Conservation (phyloP, 345 rosid genomes). For the Cardamine resedifolia region DNA sequence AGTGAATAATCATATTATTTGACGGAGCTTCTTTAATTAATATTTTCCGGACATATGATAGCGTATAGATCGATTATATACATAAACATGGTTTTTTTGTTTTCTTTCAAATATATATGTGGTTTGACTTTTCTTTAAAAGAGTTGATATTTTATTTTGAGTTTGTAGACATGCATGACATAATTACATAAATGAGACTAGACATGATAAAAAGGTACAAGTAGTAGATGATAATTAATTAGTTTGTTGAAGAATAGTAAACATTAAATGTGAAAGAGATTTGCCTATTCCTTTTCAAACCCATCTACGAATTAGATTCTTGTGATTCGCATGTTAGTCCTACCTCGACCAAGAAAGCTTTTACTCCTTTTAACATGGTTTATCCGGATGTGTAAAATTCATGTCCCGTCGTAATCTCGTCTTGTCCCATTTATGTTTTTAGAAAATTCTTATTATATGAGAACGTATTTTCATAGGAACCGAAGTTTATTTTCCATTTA, state of each 20-base stretch:
- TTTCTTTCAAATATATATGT: no score
- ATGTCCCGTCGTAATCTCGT: not conserved
- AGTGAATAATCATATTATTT: not conserved
- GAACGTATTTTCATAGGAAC: not conserved
- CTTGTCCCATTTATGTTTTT: not conserved
- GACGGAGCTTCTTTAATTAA: not conserved
- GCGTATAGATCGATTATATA: no score
- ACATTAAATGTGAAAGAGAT: constrained; percentile 18
- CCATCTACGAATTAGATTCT: not conserved
- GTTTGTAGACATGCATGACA: not conserved
- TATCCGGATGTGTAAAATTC: not conserved
- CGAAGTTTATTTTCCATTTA: no score
- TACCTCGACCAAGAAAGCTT: constrained; percentile 12
- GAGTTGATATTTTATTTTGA: constrained; percentile 5
- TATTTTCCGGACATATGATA: not conserved
- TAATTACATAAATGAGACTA: not conserved
- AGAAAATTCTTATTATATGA: not conserved
- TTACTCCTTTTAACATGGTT: not conserved
- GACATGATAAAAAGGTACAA: constrained; percentile 12
- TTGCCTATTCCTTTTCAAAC: not conserved
- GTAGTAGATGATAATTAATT: not conserved
- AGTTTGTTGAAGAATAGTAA: not conserved
- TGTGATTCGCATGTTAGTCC: constrained; percentile 11
- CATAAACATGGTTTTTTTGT: no score
- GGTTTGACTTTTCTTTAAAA: not conserved